Base-by-base conservation (phyloP, 1,284 basidiomycete species). In the Psilocybe mexicana region DNA sequence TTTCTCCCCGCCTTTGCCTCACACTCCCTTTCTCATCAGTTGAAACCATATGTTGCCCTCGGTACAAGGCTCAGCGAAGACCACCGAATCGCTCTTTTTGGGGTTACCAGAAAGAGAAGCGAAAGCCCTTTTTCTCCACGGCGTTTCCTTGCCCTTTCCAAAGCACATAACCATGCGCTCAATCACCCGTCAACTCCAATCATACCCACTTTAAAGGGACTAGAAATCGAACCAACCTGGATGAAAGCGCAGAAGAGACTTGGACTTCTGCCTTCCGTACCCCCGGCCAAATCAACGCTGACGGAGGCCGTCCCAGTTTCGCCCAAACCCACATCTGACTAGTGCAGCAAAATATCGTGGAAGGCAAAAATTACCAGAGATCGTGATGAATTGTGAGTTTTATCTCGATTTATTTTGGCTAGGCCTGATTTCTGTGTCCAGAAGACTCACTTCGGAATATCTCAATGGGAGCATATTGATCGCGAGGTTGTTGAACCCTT, bases 11-110 rank as follows among this genome's bases (percentile, higher is more conserved):
- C 12, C 28, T 38, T 33, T 24, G 47, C 36, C 8, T 36, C 45
- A 18, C 43, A 11, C 23, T 2, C 18, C 6, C 12, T 43, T 55
- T 45, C 7, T 53, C 38, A 54, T 45, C 2, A 60, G 78, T 65
- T 81, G n/a, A 79, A 77, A 66, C 77, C 79, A 2, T 82, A 81
- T 66, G 79, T 82, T 42, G 69, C 72, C 6, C 60, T 76, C 33
- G 69, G 64, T 43, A 73, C 74, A 10, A 69, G 67, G 24, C 71
- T 79, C 2, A 71, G 68, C 6, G 68, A 67, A 48, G 60, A 67
- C 36, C 69, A 79, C 63, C 64, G 71, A 53, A 66, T 69, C 11
- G 70, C 70, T 8, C 69, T 74, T 1, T 75, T 70, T 56, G 73
- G 76, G 4, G 73, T 70, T 45, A 74, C 77, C 58, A 61, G 66